A percentile compares a stretch with the other conserved stretches of the same genome.
These are phyloP conservation scores for Arthrobotrys conoides DNA, from an alignment of 2,329 filamentous ascomycete species.

Conservation along the genomic window DNA sequence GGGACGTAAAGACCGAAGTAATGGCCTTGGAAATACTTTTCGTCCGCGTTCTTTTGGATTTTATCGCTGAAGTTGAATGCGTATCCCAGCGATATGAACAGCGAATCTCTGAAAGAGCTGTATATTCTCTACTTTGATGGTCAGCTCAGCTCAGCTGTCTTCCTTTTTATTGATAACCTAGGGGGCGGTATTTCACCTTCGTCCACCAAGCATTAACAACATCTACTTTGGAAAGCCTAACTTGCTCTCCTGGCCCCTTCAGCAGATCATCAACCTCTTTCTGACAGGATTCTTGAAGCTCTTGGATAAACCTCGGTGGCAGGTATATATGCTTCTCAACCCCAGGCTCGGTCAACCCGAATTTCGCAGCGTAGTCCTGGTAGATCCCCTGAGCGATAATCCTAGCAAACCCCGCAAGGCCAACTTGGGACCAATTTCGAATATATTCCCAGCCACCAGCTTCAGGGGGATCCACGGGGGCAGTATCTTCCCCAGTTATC, in stretches of 20 bases:
- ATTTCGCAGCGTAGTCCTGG: conserved; percentile 21
- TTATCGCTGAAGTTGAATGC: conserved; percentile 45
- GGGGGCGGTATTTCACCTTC: conserved; percentile 38
- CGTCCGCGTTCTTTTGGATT: conserved; percentile 7
- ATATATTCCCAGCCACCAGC: conserved; percentile 43
- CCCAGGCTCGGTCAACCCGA: conserved; percentile 21
- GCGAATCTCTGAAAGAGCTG: conserved; percentile 4
- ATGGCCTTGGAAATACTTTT: conserved; percentile 45
- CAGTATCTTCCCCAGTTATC: conserved; percentile 32
- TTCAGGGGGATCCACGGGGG: neutral
- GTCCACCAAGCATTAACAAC: conserved; percentile 42
- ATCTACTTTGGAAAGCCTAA: conserved; percentile 37
- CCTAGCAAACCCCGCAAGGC: neutral
- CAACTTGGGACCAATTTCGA: conserved; percentile 37
- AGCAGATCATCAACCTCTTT: conserved; percentile 12
- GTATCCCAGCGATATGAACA: conserved; percentile 37
- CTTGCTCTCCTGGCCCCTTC: neutral
- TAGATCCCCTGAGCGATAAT: conserved; percentile 10
- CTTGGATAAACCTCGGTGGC: conserved; percentile 19
- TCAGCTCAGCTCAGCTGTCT: neutral
- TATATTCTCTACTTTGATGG: conserved; percentile 21
- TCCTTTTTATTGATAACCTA: neutral
- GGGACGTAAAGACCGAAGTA: conserved; percentile 43
- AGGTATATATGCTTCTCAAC: conserved; percentile 47
- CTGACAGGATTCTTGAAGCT: conserved; percentile 36